Evolutionary conservation across 345 rosid genomes (phyloP).

Genomic region (Lepidium didymum): DNA sequence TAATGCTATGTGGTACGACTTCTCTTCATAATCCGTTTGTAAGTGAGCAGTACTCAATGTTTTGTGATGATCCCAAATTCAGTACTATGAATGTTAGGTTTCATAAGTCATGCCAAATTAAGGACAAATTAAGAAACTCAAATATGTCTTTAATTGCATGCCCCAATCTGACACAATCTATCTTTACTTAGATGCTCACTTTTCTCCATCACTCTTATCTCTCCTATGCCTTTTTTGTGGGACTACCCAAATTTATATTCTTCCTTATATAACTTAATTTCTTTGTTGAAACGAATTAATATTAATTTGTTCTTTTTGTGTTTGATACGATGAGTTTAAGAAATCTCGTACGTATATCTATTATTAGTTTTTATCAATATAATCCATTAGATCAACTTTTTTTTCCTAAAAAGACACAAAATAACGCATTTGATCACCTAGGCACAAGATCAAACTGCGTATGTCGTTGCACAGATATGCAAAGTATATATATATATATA

Average conservation of each 20-base stretch:
- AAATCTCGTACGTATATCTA: background rate
- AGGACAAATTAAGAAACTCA: conserved; percentile 15
- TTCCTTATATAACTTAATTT: conserved; percentile 1
- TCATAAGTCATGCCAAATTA: background rate
- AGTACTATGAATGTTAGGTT: too few relatives aligned
- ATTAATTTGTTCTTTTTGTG: too few relatives aligned
- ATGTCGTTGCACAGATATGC: background rate
- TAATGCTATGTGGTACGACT: too few relatives aligned
- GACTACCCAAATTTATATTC: background rate
- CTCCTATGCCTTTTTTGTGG: conserved; percentile 8
- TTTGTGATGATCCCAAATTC: too few relatives aligned
- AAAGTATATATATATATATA: background rate
- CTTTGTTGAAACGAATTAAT: background rate
- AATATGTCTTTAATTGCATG: background rate
- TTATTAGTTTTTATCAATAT: background rate
- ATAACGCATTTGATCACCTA: background rate
- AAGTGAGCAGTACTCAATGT: too few relatives aligned
- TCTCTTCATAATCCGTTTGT: too few relatives aligned
- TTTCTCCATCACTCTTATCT: conserved; percentile 2
- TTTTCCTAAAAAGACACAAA: background rate
- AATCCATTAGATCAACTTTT: background rate
- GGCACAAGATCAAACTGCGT: background rate
- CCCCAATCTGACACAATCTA: conserved; percentile 13
- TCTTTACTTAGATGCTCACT: conserved; percentile 1
- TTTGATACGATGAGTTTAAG: background rate